Evolutionary conservation across 495 filamentous ascomycete species (phyloP), one percentile per base, ranked within the genome.

Genomic region (Friedmanniomyces simplex): DNA sequence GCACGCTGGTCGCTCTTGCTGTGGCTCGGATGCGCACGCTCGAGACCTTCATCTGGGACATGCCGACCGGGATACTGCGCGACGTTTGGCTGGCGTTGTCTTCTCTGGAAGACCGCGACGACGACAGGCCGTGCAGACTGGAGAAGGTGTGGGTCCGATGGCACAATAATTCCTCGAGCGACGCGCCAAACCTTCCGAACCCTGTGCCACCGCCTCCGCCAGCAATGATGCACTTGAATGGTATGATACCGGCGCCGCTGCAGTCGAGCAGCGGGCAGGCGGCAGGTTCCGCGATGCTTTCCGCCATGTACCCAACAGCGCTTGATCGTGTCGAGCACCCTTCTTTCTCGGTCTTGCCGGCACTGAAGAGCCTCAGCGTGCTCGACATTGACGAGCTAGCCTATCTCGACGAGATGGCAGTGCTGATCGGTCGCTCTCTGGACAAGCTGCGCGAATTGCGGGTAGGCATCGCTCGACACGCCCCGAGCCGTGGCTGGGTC

Each of bases 41-140:
- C 20, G 90, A 97, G 69, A 84, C 83, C 0, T 97, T 97, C 63
- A 75, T 89, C 12, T 97, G 91, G 91, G 91, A 97, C 67, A 95
- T 95, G 91, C 89, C 90, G 0, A 95, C 89, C 0, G 91, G 91
- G 0, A 85, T 96, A 24, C 71, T 91, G 41, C 79, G 89, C 49
- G 88, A 95, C 63, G 84, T 94, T 28, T 97, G 91, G 78, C 79
- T 89, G 64, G 84, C 91, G 22, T 76, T 96, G 41, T 77, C 84
- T 0, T 91, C 86, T 0, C 73, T 93, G 22, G 83, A 82, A 26
- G 79, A 84, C 61, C 72, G 82, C 45, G 72, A 77, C 14, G 68
- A 78, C n/a, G 74, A 77, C 16, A 73, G 79, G 50, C 75, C 84
- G 25, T 82, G 84, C 63, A 84, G 85, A 10, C 71, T 96, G 55